Evolutionary conservation across 2,329 filamentous ascomycete species (phyloP).

Genomic region (Penicillium fuscoglaucum): DNA sequence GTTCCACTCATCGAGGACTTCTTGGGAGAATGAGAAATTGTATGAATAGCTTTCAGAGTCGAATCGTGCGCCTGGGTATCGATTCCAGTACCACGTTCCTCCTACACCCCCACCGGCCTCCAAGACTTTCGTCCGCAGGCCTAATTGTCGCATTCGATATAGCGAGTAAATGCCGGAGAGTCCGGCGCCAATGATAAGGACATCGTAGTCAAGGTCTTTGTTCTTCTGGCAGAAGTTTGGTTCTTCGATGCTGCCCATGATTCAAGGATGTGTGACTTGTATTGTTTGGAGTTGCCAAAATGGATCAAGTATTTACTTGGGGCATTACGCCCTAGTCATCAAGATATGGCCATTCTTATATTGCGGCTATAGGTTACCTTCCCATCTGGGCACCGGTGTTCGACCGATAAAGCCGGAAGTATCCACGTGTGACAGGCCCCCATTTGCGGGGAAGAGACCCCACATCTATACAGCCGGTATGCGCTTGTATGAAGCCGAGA

Average conservation of each 20-base stretch:
- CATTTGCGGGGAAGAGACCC: not conserved
- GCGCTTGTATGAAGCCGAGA: not conserved
- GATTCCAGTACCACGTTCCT: conserved; percentile 50
- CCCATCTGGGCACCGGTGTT: not conserved
- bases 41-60: conserved; percentile 56
- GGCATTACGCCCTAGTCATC: not conserved
- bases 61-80: conserved; percentile 53
- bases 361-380: not conserved
- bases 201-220: not conserved
- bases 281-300: not conserved
- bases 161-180: conserved; percentile 15
- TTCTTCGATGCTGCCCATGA: not conserved
- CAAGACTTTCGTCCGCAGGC: conserved; percentile 10
- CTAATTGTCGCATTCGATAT: conserved; percentile 7
- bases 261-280: not conserved
- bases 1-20: conserved; percentile 11
- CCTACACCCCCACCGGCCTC: conserved; percentile 18
- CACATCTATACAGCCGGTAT: not conserved
- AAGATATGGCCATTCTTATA: not conserved
- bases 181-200: conserved; percentile 23
- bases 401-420: not conserved
- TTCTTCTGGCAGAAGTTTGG: not conserved
- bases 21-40: not conserved
- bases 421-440: no score
- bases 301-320: not conserved